These are phyloP conservation scores for Stipa capillata DNA, from an alignment of 176 grass and related monocot genomes.

Conservation along the genomic window DNA sequence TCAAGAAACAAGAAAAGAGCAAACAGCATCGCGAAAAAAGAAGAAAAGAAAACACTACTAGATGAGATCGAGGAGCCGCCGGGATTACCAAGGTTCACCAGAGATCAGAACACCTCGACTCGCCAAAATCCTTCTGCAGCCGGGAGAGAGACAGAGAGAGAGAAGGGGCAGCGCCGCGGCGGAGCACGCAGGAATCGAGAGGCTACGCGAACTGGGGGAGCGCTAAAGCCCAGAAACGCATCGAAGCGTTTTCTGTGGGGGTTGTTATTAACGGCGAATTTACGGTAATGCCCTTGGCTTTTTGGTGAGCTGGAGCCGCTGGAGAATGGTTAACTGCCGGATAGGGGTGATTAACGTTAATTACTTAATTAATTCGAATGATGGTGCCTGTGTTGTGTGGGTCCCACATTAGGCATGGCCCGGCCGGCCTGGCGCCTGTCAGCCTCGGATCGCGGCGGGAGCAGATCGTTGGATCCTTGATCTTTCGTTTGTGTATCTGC, in stretches of 20 bases:
- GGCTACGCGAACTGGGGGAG: background rate
- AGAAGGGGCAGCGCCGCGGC: background rate
- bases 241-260: background rate
- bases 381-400: no score
- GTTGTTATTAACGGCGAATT: background rate
- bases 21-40: background rate
- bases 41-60: background rate
- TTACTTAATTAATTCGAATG: no score
- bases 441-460: no score
- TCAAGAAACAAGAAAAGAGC: background rate
- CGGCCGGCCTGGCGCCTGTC: no score
- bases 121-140: background rate
- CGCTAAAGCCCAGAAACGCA: conserved; percentile 5
- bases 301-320: background rate
- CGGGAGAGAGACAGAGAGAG: background rate
- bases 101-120: background rate
- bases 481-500: no score
- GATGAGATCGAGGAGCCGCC: no score
- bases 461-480: no score
- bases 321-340: no score
- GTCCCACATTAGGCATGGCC: no score
- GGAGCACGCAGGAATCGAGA: background rate
- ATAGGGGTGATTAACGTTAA: no score
- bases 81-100: background rate
- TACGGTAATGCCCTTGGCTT: background rate